Conservation (phyloP, 352 stramenopile genomes). For the Globisporangium emineosum region DNA sequence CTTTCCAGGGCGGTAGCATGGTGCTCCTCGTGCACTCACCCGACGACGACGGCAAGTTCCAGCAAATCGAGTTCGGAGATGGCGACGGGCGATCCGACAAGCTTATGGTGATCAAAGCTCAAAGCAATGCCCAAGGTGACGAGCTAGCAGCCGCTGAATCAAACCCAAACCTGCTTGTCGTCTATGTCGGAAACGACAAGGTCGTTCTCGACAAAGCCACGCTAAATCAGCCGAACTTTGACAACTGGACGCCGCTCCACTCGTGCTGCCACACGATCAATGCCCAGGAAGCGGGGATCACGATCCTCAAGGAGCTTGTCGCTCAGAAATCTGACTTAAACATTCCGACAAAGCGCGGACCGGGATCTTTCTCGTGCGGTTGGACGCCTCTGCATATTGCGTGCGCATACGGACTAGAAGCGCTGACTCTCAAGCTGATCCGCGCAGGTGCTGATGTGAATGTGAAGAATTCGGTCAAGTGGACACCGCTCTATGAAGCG, state of each 20-base stretch:
- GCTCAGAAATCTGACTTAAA: conserved; percentile 60
- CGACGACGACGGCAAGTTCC: conserved; percentile 46
- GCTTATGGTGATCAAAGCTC: conserved; percentile 12
- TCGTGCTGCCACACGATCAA: conserved; percentile 72
- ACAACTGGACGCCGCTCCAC: conserved; percentile 77
- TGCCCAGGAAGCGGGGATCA: conserved; percentile 64
- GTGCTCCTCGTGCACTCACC: conserved; percentile 58
- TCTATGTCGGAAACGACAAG: conserved; percentile 66
- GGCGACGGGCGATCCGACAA: conserved; percentile 11
- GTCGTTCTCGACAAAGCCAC: conserved; percentile 66
- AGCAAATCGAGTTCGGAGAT: conserved; percentile 34
- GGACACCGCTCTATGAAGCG: conserved; percentile 74
- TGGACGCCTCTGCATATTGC: conserved; percentile 81
- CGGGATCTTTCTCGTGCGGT: conserved; percentile 71
- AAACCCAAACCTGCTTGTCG: conserved; percentile 52
- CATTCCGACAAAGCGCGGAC: conserved; percentile 56
- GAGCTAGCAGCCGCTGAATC: conserved; percentile 22
- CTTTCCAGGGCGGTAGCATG: conserved; percentile 62
- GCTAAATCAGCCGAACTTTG: conserved; percentile 67
- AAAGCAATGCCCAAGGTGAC: conserved; percentile 13
- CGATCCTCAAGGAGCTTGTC: conserved; percentile 67
- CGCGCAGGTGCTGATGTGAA: conserved; percentile 65
- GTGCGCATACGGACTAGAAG: conserved; percentile 72
- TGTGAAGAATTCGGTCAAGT: conserved; percentile 63
- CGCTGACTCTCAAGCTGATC: conserved; percentile 71